Evolutionary conservation across 177 flowering plant genomes (phyloP).

Genomic region (Vitis hybrid): DNA sequence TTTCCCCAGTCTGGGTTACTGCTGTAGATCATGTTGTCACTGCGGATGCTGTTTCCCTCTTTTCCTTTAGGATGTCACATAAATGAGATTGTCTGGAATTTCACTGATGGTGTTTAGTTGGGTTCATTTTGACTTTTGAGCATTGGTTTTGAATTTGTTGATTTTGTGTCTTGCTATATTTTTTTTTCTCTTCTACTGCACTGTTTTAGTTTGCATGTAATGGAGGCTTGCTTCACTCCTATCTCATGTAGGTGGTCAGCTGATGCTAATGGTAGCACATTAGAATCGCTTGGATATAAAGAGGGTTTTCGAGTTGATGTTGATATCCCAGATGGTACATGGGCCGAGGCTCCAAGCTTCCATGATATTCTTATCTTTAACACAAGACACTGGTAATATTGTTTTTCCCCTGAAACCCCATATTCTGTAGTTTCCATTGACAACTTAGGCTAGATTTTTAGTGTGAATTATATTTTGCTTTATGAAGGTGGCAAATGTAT

Average conservation of each 20-base stretch:
- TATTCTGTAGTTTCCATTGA: not conserved
- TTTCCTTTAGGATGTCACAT: too few species aligned
- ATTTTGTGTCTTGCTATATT: not conserved
- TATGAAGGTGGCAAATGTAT: not conserved
- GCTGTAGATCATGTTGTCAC: too few species aligned
- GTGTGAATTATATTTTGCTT: not conserved
- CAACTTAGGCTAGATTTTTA: not conserved
- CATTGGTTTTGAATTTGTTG: not conserved
- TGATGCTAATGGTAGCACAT: slow-evolving; percentile 48
- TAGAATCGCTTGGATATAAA: slow-evolving; percentile 87
- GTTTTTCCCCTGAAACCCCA: not conserved
- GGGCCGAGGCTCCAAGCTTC: slow-evolving; percentile 79
- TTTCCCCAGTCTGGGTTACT: too few species aligned
- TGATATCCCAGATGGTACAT: slow-evolving; percentile 87
- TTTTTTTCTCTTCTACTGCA: not conserved
- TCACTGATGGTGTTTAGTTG: too few species aligned
- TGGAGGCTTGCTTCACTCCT: slow-evolving; percentile 1
- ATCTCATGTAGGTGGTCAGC: slow-evolving; percentile 71
- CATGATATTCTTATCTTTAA: slow-evolving; percentile 88
- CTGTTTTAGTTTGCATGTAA: not conserved
- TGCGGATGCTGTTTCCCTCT: too few species aligned
- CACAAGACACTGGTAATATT: slow-evolving; percentile 94
- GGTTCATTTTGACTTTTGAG: too few species aligned
- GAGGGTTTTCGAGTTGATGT: slow-evolving; percentile 93
- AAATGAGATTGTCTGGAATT: too few species aligned